Evolutionary conservation across 176 grass and related monocot species (phyloP), one percentile per base, ranked within the genome.

Genomic region (Alopecurus myosuroides): DNA sequence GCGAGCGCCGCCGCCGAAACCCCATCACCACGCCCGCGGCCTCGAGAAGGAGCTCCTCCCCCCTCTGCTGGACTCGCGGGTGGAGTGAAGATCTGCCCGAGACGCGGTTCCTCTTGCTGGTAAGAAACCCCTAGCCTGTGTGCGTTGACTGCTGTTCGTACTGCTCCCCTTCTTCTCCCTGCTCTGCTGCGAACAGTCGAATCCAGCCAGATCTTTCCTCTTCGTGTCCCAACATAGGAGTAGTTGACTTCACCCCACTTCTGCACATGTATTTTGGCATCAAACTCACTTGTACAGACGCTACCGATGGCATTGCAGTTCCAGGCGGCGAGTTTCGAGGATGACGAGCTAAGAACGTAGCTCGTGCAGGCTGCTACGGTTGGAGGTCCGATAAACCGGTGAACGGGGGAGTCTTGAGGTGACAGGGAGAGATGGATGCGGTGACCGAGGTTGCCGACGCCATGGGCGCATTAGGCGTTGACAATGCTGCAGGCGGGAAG

Each of bases 351-450:
- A 52, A 40, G 44, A 23, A 14, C 30, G 26, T 63, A 42, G 36
- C 80, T 83, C 48, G 44, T 33, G 45, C 29, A 65, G 57, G 67
- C 80, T 67, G 76, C 19, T 78, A 30, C 12, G 1, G 20, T 20
- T 51, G n/a, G 57, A 33, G n/a, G 11, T 42, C 55, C 19, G 49
- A 12, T 58, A 69, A 67, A 13, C 74, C 29, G 9, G 0, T 6
- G 19, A 50, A 7, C 49, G 67, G 84, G 23, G 0, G 37, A 73
- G 30, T 49, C 64, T 70, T 67, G 56, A 79, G 85, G 48, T 53
- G 2, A 48, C 13, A 74, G 11, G 1, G 26, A 23, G 14, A 85
- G 41, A 92, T 92, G 90, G 90, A 92, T 63, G 49, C 60, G 0
- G 64, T 64, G 11, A 0, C 31, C 14, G 48, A 74, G 40, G 41